Evolutionary conservation across 805 yeast species (phyloP), one percentile per base, ranked within the genome.

Genomic region (Debaryomyces castellii): DNA sequence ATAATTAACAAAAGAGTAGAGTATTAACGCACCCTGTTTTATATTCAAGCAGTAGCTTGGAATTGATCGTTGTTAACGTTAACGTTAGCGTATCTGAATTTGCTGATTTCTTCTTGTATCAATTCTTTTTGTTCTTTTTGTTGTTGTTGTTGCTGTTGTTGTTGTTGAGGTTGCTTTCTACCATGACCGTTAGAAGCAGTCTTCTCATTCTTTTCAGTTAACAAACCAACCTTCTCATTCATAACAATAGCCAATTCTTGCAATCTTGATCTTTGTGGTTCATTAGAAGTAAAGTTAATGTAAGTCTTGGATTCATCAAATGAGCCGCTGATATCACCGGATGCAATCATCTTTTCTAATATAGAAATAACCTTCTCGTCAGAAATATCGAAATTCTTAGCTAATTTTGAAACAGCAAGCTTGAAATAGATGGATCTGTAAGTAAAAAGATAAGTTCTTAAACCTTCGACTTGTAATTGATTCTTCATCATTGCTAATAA

Each of bases 361-460:
- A 87, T 76, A 30, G 85, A 80, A 39, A 74, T 66, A 41, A 90
- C 86, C 46, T 74, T 73, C 11, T 70, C 72, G 49, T 69, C 74
- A 12, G 78, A 64, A 41, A 92, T 71, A 55, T 82, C 84, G 64
- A 92, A 94, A 50, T 82, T 75, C 41, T 73, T 62, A 18, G 89
- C 72, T 58, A 94, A 74, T 54, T 81, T 81, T 14, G 73, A 65
- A 41, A 90, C 66, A 3, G 96, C 84, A 46, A 92, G 77, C 52
- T 87, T 85, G 50, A 84, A 73, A 71, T 85, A 90, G 57, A 82
- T 83, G 27, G 83, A 68, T 62, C 87, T 88, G 73, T 85, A 90
- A 52, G 87, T 84, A 76, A 89, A 87, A 52, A 94, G 75, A 67
- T 87, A 94, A n/a, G 97, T 89, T 70, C 96, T 83, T 62, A 94